Conservation (phyloP, 1,284 basidiomycete genomes). For the Moesziomyces globuligerus region DNA sequence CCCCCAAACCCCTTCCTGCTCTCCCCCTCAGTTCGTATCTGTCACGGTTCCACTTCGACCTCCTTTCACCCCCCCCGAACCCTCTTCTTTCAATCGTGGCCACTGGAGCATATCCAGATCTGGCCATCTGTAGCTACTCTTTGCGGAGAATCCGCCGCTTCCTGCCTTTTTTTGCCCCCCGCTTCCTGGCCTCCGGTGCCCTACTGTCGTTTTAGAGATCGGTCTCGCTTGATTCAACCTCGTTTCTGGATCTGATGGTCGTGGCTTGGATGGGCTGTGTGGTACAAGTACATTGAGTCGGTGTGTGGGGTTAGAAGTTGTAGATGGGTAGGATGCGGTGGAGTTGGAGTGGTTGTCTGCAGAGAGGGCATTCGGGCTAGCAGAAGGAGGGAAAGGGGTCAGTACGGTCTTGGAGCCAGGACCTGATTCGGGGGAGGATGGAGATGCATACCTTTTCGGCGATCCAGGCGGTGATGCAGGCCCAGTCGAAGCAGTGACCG, state of each 20-base stretch:
- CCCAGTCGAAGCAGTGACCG: slow-evolving; percentile 94
- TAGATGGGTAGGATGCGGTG: slow-evolving; percentile 51
- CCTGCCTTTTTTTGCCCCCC: too few species aligned
- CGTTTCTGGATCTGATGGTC: too few species aligned
- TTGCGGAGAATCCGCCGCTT: too few species aligned
- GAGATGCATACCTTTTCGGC: slow-evolving; percentile 81
- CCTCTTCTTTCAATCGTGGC: background rate
- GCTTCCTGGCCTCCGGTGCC: too few species aligned
- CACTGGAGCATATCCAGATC: background rate
- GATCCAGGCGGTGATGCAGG: slow-evolving; percentile 86
- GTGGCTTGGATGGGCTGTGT: too few species aligned
- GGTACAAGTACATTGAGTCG: background rate
- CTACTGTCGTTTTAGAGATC: slow-evolving; percentile 9
- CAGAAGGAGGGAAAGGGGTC: background rate
- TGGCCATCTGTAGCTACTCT: slow-evolving; percentile 11
- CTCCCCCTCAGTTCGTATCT: too few species aligned
- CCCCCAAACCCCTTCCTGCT: background rate
- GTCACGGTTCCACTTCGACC: slow-evolving; percentile 4
- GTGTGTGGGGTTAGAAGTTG: slow-evolving; percentile 37
- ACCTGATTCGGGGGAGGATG: too few species aligned
- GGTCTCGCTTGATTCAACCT: too few species aligned
- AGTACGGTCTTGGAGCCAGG: too few species aligned
- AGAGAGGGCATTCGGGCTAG: slow-evolving; percentile 53
- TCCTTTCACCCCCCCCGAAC: too few species aligned
- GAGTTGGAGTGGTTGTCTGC: slow-evolving; percentile 38